Evolutionary conservation across 148 eudicot genomes (phyloP), one percentile per base, ranked within the genome.

Genomic region (Cornus controversa): DNA sequence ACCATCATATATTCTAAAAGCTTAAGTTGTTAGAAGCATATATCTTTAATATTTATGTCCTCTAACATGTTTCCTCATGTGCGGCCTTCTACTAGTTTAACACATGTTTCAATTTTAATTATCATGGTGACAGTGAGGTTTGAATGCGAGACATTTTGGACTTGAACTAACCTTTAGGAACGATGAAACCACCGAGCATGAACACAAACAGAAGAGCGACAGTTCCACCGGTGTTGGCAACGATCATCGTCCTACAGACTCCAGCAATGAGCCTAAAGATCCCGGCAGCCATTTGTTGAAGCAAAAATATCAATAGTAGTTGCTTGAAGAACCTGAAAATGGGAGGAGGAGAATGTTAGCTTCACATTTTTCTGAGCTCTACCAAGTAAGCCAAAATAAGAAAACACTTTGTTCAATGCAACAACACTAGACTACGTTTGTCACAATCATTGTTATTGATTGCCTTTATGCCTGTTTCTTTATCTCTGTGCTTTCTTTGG

Each of bases 261-360:
- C 89, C 97, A 8, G 97, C 96, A 72, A 87, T 91, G 62, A 93
- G 82, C 80, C 99, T 94, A 40, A 93, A 93, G 2, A 93, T 66
- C 60, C 99, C 99, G 29, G 98, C 87, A n/a, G 99, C 99, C 99
- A 93, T 96, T 89, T 93, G 99, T 70, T 96, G 99, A 85, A 96
- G 84, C 24, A 86, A 82, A 83, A 96, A 96, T 65, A 89, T 84
- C 86, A 93, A 28, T 77, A 96, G 53, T 2, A 91, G 80, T 47
- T 93, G 94, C 94, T 93, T 93, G 88, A 96, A 96, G 84, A 88
- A 96, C 90, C 98, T 94, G 84, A 72, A 77, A 66, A 31, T 14
- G 62, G 54, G 11, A 9, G 31, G 53, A 22, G 64, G n/a, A n/a
- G 31, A 28, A 5, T 29, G 22, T 75, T 78, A 11, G 57, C 13